Conservation (phyloP, 2,329 filamentous ascomycete species). For the Colletotrichum truncatum region DNA sequence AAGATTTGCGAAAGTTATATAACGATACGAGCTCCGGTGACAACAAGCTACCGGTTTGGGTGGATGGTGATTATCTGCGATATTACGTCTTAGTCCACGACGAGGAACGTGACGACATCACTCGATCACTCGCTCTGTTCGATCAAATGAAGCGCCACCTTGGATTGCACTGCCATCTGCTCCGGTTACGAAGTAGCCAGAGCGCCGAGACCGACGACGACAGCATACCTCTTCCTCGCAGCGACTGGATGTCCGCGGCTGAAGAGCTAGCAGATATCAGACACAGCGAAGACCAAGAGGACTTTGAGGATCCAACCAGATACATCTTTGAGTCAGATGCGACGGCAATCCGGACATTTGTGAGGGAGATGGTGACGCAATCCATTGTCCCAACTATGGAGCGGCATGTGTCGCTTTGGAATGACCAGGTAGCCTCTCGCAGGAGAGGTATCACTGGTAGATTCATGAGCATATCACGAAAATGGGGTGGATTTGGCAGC, state of each 20-base stretch:
- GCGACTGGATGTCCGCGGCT: slow-evolving; percentile 87
- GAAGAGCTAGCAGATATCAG: slow-evolving; percentile 84
- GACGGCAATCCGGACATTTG: slow-evolving; percentile 85
- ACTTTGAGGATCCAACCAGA: slow-evolving; percentile 75
- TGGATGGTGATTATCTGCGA: slow-evolving; percentile 89
- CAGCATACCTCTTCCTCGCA: slow-evolving; percentile 80
- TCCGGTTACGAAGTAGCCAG: slow-evolving; percentile 84
- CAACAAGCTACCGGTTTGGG: slow-evolving; percentile 80
- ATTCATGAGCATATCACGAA: slow-evolving; percentile 93
- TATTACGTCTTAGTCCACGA: slow-evolving; percentile 98
- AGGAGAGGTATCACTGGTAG: slow-evolving; percentile 88
- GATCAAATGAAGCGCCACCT: slow-evolving; percentile 99
- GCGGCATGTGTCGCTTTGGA: slow-evolving; percentile 89
- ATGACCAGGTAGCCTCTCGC: slow-evolving; percentile 93
- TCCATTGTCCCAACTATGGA: slow-evolving; percentile 98
- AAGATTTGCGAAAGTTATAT: slow-evolving; percentile 86
- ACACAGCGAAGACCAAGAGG: slow-evolving; percentile 72
- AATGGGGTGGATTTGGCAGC: slow-evolving; percentile 84
- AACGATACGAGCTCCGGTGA: slow-evolving; percentile 83
- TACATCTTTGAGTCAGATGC: slow-evolving; percentile 94
- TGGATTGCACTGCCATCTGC: slow-evolving; percentile 91
- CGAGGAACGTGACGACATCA: slow-evolving; percentile 93
- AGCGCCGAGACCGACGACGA: slow-evolving; percentile 93
- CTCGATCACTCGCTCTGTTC: slow-evolving; percentile 87
- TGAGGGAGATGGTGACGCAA: slow-evolving; percentile 94